These are phyloP conservation scores for Lolium multiflorum DNA, from an alignment of 176 grass and related monocot genomes.

Conservation along the genomic window DNA sequence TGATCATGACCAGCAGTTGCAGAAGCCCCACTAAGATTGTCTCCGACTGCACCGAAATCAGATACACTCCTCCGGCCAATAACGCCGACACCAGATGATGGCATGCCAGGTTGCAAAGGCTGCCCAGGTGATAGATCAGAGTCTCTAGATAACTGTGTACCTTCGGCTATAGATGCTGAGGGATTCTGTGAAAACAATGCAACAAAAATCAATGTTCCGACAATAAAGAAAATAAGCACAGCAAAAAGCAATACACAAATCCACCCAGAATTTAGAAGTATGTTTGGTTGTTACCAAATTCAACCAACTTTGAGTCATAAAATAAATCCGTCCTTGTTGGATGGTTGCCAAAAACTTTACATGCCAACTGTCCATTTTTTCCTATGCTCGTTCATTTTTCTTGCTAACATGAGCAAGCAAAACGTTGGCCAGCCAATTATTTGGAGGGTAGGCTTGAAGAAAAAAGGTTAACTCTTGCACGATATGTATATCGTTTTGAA, in stretches of 20 bases:
- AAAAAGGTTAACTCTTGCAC: not conserved
- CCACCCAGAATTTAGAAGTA: constrained; percentile 1
- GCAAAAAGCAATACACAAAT: not conserved
- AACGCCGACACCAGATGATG: constrained; percentile 75
- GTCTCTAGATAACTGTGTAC: constrained; percentile 71
- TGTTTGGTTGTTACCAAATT: not conserved
- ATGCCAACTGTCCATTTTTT: constrained; percentile 3
- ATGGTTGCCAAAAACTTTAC: not conserved
- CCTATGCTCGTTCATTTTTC: not conserved
- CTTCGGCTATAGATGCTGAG: constrained; percentile 63
- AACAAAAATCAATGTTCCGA: constrained; percentile 11
- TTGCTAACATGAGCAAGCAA: not conserved
- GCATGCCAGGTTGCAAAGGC: constrained; percentile 76
- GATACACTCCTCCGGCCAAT: constrained; percentile 91
- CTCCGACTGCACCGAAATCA: constrained; percentile 86
- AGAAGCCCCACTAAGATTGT: constrained; percentile 67
- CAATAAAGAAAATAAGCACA: constrained; percentile 7
- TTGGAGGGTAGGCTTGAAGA: not conserved
- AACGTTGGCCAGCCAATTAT: not conserved
- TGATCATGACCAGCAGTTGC: constrained; percentile 71
- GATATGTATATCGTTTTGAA: not conserved
- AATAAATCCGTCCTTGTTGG: not conserved
- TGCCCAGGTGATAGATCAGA: constrained; percentile 79
- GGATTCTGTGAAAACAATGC: constrained; percentile 54
- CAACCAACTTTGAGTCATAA: not conserved